Evolutionary conservation across 2,329 filamentous ascomycete genomes (phyloP), one percentile per base, ranked within the genome.

Genomic region (Aspergillus vadensis): DNA sequence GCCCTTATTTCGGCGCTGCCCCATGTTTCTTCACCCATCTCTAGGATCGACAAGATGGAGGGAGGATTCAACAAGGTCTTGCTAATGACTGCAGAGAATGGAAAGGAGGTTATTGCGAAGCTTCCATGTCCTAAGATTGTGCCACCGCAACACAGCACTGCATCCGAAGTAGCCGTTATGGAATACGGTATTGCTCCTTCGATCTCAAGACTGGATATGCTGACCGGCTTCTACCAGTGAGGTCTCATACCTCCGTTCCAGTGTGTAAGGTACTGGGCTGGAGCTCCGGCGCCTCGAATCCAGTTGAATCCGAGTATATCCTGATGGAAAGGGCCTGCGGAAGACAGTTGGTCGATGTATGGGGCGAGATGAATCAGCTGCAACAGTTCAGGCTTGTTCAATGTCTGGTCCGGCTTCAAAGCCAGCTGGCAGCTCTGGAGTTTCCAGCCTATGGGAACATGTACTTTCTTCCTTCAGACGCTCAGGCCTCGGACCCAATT

Each of bases 221-320:
- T 39, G n/a, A 72, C 68, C 68, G 44, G 65, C 5, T 65, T 70
- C 58, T 64, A 65, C 48, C 52, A 65, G 36, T 65, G 62, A 57
- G 67, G 65, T 60, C 44, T 21, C 58, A 65, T 65, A 55, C 61
- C 4, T 59, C 63, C 41, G 43, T 67, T 38, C 72, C 70, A 0
- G 71, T 73, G 27, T 65, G 70, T 2, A 66, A 67, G 57, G 69
- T 75, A 19, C 49, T 72, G 43, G 66, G 66, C 2, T 75, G 69
- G 70, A 66, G 59, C 55, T 63, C 63, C 8, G 65, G 72, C 25
- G 1, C 62, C 9, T 65, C 64, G 8, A 75, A 74, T 25, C 67
- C 70, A 15, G 64, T 76, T 10, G 70, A 73, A 5, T 63, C 65
- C 1, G 74, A 77, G 62, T 76, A 74, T 50, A 76, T 76, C 23